These are phyloP conservation scores for Carex kokanica DNA, from an alignment of 176 grass and related monocot genomes.

Conservation along the genomic window DNA sequence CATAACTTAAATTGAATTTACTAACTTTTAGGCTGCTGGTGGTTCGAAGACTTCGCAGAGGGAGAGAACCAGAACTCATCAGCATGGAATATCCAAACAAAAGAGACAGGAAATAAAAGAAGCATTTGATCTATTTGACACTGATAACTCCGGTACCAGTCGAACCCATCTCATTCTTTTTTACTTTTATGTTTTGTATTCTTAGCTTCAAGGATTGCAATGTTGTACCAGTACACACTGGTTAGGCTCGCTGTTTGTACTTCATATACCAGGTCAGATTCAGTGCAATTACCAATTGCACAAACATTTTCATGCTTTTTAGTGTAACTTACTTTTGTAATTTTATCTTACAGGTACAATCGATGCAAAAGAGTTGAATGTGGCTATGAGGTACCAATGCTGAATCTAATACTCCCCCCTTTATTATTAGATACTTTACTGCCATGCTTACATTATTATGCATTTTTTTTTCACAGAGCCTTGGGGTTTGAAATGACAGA, in stretches of 20 bases:
- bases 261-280: not conserved
- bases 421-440: not conserved
- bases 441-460: slow-evolving; percentile 15
- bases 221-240: not conserved
- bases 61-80: slow-evolving; percentile 48
- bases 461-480: slow-evolving; percentile 47
- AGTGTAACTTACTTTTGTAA: not conserved
- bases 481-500: slow-evolving; percentile 97
- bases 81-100: slow-evolving; percentile 55
- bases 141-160: slow-evolving; percentile 65
- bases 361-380: slow-evolving; percentile 85
- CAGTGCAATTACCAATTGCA: not conserved
- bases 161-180: not conserved
- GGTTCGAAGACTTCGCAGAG: slow-evolving; percentile 45
- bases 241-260: not conserved
- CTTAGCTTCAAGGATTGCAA: not conserved
- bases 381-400: slow-evolving; percentile 75
- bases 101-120: slow-evolving; percentile 88
- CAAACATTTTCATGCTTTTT: not conserved
- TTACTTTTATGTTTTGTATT: slow-evolving; percentile 1
- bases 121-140: slow-evolving; percentile 90
- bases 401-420: not conserved
- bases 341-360: slow-evolving; percentile 55
- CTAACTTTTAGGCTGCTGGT: slow-evolving; percentile 34
- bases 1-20: not conserved